Percentiles rank a stretch among this genome's conserved stretches.
These are phyloP conservation scores for Mycena venus DNA, from an alignment of 768 basidiomycete species.

Conservation along the genomic window DNA sequence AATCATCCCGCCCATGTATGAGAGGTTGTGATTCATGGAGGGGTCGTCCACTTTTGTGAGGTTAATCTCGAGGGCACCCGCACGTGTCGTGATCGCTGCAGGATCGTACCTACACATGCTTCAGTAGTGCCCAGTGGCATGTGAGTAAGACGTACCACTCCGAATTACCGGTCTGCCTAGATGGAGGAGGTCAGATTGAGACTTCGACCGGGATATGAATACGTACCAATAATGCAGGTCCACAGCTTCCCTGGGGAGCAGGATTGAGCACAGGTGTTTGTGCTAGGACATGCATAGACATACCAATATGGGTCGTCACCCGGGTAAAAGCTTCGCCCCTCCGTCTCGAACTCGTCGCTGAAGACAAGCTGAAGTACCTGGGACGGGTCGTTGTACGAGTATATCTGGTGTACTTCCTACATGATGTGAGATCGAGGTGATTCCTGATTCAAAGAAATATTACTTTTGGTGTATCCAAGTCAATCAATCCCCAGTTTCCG, in stretches of 20 bases:
- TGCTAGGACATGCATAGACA: no score
- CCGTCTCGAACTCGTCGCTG: no score
- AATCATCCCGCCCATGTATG: constrained; percentile 57
- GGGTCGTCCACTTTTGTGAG: no score
- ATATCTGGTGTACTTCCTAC: no score
- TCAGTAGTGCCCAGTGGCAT: neutral
- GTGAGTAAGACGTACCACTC: constrained; percentile 43
- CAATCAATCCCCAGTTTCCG: no score
- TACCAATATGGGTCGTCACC: constrained; percentile 76
- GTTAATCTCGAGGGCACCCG: constrained; percentile 79
- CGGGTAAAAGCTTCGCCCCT: constrained; percentile 75
- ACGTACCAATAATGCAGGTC: no score
- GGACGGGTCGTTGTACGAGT: constrained; percentile 42
- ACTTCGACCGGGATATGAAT: no score
- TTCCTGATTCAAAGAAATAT: no score
- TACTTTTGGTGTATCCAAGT: no score
- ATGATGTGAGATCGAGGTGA: no score
- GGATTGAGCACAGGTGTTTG: no score
- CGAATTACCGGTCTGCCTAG: constrained; percentile 61
- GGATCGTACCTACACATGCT: constrained; percentile 70
- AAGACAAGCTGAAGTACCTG: constrained; percentile 52
- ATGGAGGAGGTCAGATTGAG: no score
- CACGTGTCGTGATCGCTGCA: constrained; percentile 71
- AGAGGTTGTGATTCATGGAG: constrained; percentile 76
- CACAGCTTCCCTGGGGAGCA: constrained; percentile 60